Conservation (phyloP, 1,284 basidiomycete species). For the Puccinia hordei region DNA sequence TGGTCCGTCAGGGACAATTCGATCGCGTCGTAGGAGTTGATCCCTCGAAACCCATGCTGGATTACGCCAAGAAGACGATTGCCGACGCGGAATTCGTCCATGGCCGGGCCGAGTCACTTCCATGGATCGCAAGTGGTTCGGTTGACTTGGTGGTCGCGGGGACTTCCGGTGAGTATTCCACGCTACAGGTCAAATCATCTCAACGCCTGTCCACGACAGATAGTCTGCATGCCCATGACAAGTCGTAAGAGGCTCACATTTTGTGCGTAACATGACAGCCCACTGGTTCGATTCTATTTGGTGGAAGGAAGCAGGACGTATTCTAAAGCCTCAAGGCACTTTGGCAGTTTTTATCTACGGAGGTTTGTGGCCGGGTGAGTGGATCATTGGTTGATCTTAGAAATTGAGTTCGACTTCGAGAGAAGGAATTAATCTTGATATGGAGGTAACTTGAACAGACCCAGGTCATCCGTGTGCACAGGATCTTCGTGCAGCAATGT, state of each 20-base stretch:
- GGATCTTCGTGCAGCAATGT: constrained; percentile 35
- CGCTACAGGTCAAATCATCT: not conserved
- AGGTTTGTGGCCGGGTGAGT: constrained; percentile 47
- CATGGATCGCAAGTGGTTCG: constrained; percentile 12
- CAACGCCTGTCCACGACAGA: not conserved
- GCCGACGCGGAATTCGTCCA: constrained; percentile 21
- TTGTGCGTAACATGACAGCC: not conserved
- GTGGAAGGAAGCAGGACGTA: constrained; percentile 40
- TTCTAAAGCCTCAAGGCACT: constrained; percentile 42
- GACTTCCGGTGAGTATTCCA: constrained; percentile 25
- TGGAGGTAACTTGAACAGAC: constrained; percentile 15
- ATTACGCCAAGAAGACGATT: constrained; percentile 34
- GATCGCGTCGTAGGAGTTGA: constrained; percentile 43
- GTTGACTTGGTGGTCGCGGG: constrained; percentile 41
- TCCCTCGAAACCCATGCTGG: constrained; percentile 42
- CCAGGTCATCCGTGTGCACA: constrained; percentile 37
- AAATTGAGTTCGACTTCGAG: not conserved
- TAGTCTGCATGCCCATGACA: not conserved
- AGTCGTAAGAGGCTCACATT: not conserved
- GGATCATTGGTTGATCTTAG: not conserved
- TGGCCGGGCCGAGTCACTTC: constrained; percentile 37
- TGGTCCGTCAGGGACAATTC: constrained; percentile 28
- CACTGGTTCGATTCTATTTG: constrained; percentile 45
- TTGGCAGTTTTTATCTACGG: constrained; percentile 49
- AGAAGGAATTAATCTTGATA: not conserved